phyloP scores from a whole-genome alignment of 495 filamentous ascomycete species.

The Penicillium herquei region DNA sequence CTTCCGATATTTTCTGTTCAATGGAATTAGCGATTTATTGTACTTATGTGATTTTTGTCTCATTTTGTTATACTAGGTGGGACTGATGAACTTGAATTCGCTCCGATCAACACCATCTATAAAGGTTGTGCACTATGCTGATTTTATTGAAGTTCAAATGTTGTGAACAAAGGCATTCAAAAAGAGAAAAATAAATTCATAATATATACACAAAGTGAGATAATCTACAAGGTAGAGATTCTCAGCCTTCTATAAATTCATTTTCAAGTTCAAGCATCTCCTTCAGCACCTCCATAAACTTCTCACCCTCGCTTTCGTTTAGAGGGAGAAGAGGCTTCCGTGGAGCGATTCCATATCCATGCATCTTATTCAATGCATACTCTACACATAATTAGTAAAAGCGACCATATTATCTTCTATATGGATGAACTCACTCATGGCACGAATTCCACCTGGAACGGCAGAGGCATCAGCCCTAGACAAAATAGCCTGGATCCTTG shows the following conservation, averaged over 20 bases:
- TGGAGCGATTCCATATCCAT: slow-evolving; percentile 19
- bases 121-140: too few relatives aligned
- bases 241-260: neutral
- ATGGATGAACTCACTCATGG: slow-evolving; percentile 17
- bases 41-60: too few relatives aligned
- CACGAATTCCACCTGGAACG: slow-evolving; percentile 21
- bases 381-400: slow-evolving; percentile 6
- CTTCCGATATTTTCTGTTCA: too few relatives aligned
- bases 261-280: slow-evolving; percentile 8
- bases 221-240: too few relatives aligned
- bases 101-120: too few relatives aligned
- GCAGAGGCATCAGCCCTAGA: slow-evolving; percentile 19
- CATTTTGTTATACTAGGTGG: too few relatives aligned
- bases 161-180: too few relatives aligned
- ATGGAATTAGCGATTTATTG: too few relatives aligned
- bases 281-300: slow-evolving; percentile 12
- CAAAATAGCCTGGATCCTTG: slow-evolving; percentile 15
- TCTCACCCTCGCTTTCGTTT: slow-evolving; percentile 14
- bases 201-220: too few relatives aligned
- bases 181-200: too few relatives aligned
- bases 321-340: slow-evolving; percentile 19
- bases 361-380: slow-evolving; percentile 22
- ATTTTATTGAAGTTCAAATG: too few relatives aligned
- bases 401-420: neutral
- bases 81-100: too few relatives aligned